Conservation (phyloP, 2,329 filamentous ascomycete species). For the Trichoderma harzianum region DNA sequence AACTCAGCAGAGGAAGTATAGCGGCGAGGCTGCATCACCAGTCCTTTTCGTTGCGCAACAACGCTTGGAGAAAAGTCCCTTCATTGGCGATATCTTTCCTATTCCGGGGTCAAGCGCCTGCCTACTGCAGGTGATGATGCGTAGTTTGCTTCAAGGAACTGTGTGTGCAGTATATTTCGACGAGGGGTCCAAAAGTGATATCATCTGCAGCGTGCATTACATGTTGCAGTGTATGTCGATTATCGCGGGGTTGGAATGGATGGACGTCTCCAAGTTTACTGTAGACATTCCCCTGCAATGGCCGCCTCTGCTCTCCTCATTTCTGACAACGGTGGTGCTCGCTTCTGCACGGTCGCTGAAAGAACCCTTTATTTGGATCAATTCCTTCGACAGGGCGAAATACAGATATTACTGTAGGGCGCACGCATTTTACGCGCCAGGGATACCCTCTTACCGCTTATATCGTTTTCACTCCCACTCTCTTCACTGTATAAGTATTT, state of each 20-base stretch:
- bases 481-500: background rate
- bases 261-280: background rate
- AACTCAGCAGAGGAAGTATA: background rate
- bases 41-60: background rate
- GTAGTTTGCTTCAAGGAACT: background rate
- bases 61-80: background rate
- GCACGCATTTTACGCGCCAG: background rate
- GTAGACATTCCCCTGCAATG: background rate
- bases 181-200: slow-evolving; percentile 3
- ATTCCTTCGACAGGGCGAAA: background rate
- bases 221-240: background rate
- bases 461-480: background rate
- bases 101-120: background rate
- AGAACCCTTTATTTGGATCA: background rate
- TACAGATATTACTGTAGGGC: background rate
- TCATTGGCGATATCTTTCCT: background rate
- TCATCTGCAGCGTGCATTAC: slow-evolving; percentile 8
- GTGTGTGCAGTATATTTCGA: background rate
- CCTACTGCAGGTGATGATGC: slow-evolving; percentile 7
- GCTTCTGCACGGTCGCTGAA: background rate
- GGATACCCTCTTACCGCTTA: background rate
- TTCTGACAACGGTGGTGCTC: background rate
- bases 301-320: background rate
- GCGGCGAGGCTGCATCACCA: slow-evolving; percentile 8
- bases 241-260: slow-evolving; percentile 11